phyloP scores from a whole-genome alignment of 805 yeast species.

The Wickerhamomyces strasburgensis region DNA sequence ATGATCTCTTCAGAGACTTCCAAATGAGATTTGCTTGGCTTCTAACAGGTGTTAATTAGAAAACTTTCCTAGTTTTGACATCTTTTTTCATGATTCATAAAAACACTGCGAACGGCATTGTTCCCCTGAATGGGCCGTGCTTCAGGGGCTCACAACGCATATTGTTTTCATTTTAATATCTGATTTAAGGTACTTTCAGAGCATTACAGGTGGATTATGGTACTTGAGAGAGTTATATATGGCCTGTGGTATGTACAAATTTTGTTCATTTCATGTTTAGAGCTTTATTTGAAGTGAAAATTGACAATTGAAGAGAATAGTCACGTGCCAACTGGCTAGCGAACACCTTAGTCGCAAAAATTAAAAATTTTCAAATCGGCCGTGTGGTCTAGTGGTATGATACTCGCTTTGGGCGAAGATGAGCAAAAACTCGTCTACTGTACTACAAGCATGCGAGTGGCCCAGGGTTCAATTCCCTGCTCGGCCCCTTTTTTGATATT shows the following conservation, averaged over 20 bases:
- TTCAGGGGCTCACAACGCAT: background rate
- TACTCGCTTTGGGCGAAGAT: constrained; percentile 29
- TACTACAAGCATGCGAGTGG: constrained; percentile 26
- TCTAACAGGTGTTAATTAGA: too few species aligned
- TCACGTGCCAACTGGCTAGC: too few species aligned
- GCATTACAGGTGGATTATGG: too few species aligned
- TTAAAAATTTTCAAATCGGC: constrained; percentile 21
- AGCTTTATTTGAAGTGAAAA: too few species aligned
- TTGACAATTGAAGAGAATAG: too few species aligned
- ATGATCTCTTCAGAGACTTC: background rate
- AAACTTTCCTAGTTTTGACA: background rate
- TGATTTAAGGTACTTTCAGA: too few species aligned
- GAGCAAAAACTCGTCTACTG: constrained; percentile 10
- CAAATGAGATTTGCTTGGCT: background rate
- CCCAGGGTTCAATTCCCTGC: constrained; percentile 30
- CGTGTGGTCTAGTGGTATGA: constrained; percentile 30
- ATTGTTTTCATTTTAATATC: too few species aligned
- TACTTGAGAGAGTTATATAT: too few species aligned
- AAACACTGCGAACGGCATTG: background rate
- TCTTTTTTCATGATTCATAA: background rate
- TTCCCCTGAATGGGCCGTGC: background rate
- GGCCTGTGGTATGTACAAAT: too few species aligned
- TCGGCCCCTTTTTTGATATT: constrained; percentile 22
- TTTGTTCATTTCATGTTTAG: too few species aligned
- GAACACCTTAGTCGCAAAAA: too few species aligned